Conservation (phyloP, 306 rosid species). For the Inga laurina region DNA sequence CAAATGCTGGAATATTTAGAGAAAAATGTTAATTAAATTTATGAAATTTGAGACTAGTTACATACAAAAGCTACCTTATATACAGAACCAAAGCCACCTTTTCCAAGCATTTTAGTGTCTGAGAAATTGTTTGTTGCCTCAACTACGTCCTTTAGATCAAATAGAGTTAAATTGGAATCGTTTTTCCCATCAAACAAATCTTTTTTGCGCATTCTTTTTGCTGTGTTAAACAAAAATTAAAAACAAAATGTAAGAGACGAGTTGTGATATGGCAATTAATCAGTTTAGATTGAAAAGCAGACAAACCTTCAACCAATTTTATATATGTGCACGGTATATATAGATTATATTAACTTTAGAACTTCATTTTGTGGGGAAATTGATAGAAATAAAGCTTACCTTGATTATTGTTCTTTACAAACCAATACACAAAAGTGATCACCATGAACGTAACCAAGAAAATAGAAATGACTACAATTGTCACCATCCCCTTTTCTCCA, state of each 20-base stretch:
- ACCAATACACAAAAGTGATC: constrained; percentile 22
- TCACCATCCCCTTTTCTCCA: constrained; percentile 40
- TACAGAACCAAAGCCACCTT: background rate
- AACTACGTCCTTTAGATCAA: constrained; percentile 38
- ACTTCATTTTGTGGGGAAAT: too few species aligned
- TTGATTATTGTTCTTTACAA: background rate
- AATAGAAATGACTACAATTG: background rate
- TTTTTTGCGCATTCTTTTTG: background rate
- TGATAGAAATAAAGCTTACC: background rate
- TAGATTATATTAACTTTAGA: too few species aligned
- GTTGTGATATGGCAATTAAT: too few species aligned
- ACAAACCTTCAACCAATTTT: too few species aligned
- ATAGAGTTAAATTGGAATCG: constrained; percentile 41
- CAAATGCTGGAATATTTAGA: too few species aligned
- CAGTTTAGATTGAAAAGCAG: too few species aligned
- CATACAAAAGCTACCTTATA: background rate
- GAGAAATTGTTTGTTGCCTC: constrained; percentile 56
- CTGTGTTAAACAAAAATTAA: background rate
- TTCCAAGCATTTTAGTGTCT: background rate
- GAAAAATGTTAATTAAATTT: background rate
- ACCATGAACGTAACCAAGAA: constrained; percentile 7
- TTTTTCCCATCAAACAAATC: constrained; percentile 21
- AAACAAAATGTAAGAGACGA: background rate
- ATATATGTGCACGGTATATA: too few species aligned
- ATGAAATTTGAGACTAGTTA: background rate